Percentiles rank a stretch among this genome's conserved stretches.
Conservation (phyloP, 164 flowering plant genomes). For the Magnolia officinalis region DNA sequence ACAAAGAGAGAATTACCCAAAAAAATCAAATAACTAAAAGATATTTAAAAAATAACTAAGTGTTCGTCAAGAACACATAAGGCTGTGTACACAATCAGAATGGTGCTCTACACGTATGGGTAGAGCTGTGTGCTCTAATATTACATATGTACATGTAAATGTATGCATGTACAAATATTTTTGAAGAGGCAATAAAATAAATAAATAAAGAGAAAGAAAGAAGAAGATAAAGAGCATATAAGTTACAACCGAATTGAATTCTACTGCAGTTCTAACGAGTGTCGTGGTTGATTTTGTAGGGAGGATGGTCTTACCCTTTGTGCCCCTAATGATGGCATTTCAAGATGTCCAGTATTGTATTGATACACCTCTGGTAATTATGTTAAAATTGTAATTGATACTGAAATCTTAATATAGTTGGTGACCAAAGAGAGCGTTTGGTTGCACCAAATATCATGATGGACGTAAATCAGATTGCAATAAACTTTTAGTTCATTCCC, state of each 20-base stretch:
- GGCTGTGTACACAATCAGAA: too few relatives aligned
- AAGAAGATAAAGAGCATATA: not conserved
- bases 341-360: constrained; percentile 57
- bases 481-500: not conserved
- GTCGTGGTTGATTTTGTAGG: constrained; percentile 26
- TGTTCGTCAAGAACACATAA: too few relatives aligned
- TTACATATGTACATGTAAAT: not conserved
- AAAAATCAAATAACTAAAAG: too few relatives aligned
- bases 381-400: not conserved
- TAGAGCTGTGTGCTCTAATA: not conserved
- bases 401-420: not conserved
- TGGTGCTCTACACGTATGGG: too few relatives aligned
- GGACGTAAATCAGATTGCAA: not conserved
- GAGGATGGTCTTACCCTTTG: constrained; percentile 53
- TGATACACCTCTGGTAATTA: constrained; percentile 59
- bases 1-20: too few relatives aligned
- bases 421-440: not conserved
- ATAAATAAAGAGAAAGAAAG: not conserved
- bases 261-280: not conserved
- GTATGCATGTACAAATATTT: not conserved
- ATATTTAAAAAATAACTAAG: too few relatives aligned
- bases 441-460: not conserved
- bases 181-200: not conserved
- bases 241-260: not conserved
- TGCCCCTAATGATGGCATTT: constrained; percentile 52